Conservation (phyloP, 2,329 filamentous ascomycete species). For the Botrytis porri region DNA sequence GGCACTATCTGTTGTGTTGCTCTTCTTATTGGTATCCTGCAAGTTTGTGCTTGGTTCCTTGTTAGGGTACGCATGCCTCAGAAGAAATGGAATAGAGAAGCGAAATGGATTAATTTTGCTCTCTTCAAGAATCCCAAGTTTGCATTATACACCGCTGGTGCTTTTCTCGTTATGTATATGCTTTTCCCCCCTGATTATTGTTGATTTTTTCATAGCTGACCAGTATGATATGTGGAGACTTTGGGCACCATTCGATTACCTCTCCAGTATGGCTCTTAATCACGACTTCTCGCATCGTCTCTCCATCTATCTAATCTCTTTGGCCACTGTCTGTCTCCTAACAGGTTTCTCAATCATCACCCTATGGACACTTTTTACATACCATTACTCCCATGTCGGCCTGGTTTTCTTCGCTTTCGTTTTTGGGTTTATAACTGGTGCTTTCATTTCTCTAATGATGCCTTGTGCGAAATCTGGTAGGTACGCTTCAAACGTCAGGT, state of each 20-base stretch:
- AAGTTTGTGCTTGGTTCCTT: neutral
- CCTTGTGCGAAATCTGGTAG: conserved; percentile 55
- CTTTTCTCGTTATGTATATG: conserved; percentile 14
- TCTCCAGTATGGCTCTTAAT: conserved; percentile 32
- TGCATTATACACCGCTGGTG: conserved; percentile 4
- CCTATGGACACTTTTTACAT: conserved; percentile 51
- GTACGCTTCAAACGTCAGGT: conserved; percentile 37
- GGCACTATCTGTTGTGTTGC: conserved; percentile 3
- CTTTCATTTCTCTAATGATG: conserved; percentile 59
- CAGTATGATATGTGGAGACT: conserved; percentile 40
- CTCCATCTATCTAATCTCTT: conserved; percentile 8
- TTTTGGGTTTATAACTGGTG: conserved; percentile 66
- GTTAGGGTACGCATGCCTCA: conserved; percentile 1
- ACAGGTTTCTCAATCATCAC: conserved; percentile 47
- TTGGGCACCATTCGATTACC: conserved; percentile 24
- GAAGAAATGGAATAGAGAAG: conserved; percentile 8
- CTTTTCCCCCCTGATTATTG: neutral
- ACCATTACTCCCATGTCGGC: conserved; percentile 44
- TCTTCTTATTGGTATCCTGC: neutral
- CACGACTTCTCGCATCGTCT: conserved; percentile 53
- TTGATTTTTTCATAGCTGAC: neutral
- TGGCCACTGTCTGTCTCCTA: conserved; percentile 44
- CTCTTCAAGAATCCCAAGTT: conserved; percentile 23
- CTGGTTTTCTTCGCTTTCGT: conserved; percentile 60
- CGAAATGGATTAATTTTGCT: conserved; percentile 39